These are phyloP conservation scores for Melocanna baccifera DNA, from an alignment of 176 grass and related monocot genomes.

Conservation along the genomic window DNA sequence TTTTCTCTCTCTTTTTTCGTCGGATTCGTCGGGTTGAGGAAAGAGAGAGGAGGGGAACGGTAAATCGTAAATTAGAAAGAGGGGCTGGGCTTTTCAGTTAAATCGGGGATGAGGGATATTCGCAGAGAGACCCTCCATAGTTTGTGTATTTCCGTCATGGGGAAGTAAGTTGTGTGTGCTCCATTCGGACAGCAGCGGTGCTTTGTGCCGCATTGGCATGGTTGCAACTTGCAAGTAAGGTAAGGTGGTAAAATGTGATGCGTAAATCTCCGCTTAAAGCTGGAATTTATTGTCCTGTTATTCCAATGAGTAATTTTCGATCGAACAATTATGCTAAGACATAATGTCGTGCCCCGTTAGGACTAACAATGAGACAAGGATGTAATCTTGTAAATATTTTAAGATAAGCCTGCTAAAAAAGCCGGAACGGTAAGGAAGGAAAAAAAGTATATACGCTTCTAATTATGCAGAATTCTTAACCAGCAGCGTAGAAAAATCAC, in stretches of 20 bases:
- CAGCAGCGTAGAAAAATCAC: not conserved
- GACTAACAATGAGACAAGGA: not conserved
- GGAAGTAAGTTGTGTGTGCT: too few species aligned
- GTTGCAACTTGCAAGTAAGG: not conserved
- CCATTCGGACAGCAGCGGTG: not conserved
- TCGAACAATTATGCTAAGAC: not conserved
- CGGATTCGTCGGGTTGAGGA: not conserved
- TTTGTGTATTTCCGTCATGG: not conserved
- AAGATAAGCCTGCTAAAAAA: too few species aligned
- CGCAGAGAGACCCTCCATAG: rapidly evolving
- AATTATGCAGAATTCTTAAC: too few species aligned
- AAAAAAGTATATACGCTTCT: too few species aligned
- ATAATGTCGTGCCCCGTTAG: not conserved
- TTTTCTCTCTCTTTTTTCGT: not conserved
- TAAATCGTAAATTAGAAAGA: not conserved
- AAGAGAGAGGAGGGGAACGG: not conserved
- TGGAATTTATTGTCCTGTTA: not conserved
- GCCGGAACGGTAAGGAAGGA: too few species aligned
- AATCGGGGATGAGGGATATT: not conserved
- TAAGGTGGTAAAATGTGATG: not conserved
- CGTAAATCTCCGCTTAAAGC: not conserved
- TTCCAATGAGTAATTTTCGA: not conserved
- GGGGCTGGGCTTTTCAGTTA: not conserved
- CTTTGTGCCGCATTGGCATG: not conserved
- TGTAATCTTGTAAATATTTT: not conserved